phyloP scores from a whole-genome alignment of 1,284 basidiomycete genomes.

The Ceratobasidium sp. region DNA sequence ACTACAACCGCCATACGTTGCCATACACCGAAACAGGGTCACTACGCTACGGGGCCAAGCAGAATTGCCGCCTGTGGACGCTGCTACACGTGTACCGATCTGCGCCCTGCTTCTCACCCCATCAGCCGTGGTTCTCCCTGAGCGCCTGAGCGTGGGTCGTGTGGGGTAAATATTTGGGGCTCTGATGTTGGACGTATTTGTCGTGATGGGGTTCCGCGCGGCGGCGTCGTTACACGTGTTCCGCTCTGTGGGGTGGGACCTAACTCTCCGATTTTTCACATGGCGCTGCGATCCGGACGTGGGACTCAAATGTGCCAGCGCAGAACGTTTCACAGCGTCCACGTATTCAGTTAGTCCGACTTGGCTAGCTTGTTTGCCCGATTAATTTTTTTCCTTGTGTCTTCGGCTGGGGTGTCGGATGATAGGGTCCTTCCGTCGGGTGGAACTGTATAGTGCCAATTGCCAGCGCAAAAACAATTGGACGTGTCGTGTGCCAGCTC shows the following conservation, averaged over 20 bases:
- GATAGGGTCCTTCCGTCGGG: constrained; percentile 24
- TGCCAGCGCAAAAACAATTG: constrained; percentile 32
- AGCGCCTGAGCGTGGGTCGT: too few species aligned
- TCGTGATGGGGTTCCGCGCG: constrained; percentile 17
- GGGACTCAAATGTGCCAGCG: neutral
- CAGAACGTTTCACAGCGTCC: too few species aligned
- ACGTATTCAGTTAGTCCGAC: neutral
- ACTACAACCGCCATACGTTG: constrained; percentile 22
- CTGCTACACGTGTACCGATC: constrained; percentile 37
- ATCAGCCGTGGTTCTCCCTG: too few species aligned
- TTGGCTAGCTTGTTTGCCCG: neutral
- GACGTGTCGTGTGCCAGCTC: constrained; percentile 11
- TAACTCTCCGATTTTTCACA: neutral
- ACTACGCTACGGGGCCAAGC: neutral
- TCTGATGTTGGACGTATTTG: too few species aligned
- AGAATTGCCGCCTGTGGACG: constrained; percentile 25
- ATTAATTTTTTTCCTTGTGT: neutral
- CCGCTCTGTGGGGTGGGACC: constrained; percentile 16
- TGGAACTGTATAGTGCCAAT: constrained; percentile 23
- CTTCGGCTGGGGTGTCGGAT: too few species aligned
- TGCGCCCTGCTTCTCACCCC: neutral
- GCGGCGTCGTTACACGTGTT: constrained; percentile 41
- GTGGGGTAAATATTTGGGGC: too few species aligned
- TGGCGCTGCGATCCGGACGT: neutral
- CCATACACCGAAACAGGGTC: too few species aligned